Percentiles rank a stretch among this genome's conserved stretches.
phyloP scores from a whole-genome alignment of 495 filamentous ascomycete species.

The Hyphodiscus hymeniophilus region DNA sequence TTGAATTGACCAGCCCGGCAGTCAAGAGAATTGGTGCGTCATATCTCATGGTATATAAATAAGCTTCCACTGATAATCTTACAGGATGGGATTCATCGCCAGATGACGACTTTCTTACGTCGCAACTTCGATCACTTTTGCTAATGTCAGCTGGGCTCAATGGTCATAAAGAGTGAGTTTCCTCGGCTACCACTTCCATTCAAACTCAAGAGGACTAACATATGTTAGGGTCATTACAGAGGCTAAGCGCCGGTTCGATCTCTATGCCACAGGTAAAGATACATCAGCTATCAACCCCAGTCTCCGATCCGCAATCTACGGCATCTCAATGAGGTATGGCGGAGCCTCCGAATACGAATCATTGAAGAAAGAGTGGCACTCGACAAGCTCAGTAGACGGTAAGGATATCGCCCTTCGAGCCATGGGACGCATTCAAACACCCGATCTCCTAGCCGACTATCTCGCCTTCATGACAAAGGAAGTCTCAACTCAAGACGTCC shows the following conservation, averaged over 20 bases:
- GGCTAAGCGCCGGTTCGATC: slow-evolving; percentile 65
- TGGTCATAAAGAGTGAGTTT: slow-evolving; percentile 60
- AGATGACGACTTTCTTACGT: slow-evolving; percentile 72
- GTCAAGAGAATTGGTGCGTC: slow-evolving; percentile 49
- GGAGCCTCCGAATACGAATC: slow-evolving; percentile 54
- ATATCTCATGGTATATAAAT: no score
- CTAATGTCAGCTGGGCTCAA: slow-evolving; percentile 64
- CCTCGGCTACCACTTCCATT: background rate
- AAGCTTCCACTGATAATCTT: no score
- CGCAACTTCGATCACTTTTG: slow-evolving; percentile 72
- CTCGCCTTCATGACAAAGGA: slow-evolving; percentile 73
- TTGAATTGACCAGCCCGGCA: slow-evolving; percentile 60
- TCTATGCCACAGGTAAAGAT: slow-evolving; percentile 58
- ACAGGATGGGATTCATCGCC: slow-evolving; percentile 70
- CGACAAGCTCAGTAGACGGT: slow-evolving; percentile 76
- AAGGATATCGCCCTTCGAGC: slow-evolving; percentile 75
- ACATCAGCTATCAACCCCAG: slow-evolving; percentile 60
- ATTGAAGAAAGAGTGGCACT: slow-evolving; percentile 74
- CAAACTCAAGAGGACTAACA: slow-evolving; percentile 19
- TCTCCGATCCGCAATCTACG: slow-evolving; percentile 72
- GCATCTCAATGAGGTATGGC: slow-evolving; percentile 61
- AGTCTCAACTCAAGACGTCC: slow-evolving; percentile 75
- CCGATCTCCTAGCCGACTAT: slow-evolving; percentile 58
- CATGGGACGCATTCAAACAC: slow-evolving; percentile 59
- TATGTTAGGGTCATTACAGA: slow-evolving; percentile 51